Evolutionary conservation across 1,284 basidiomycete genomes (phyloP).

Genomic region (Boletus sp.): DNA sequence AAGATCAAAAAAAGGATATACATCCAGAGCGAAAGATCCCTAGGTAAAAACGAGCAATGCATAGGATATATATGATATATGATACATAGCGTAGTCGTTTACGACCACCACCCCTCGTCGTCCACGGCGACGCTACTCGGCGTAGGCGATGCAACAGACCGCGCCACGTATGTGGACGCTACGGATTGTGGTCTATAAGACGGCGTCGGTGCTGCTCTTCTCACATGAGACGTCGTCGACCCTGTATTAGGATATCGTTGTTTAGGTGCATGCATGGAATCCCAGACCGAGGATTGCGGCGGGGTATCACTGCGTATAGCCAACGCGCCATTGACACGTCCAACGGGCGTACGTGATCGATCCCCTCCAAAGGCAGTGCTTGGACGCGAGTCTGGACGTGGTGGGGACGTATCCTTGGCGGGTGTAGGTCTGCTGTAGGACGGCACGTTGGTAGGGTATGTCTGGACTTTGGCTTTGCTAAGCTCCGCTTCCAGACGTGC

Average conservation of each 20-base stretch:
- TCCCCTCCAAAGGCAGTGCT: constrained; percentile 58
- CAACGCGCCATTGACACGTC: constrained; percentile 33
- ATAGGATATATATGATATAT: constrained; percentile 21
- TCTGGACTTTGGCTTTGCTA: constrained; percentile 52
- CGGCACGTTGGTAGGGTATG: constrained; percentile 25
- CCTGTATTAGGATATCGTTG: constrained; percentile 26
- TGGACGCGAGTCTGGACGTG: constrained; percentile 70
- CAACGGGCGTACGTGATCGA: constrained; percentile 47
- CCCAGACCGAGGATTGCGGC: constrained; percentile 62
- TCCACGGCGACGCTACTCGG: constrained; percentile 71
- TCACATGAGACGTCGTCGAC: constrained; percentile 43
- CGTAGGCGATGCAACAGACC: constrained; percentile 64
- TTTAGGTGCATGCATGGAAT: constrained; percentile 74
- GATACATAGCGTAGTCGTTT: constrained; percentile 24
- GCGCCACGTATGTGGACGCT: constrained; percentile 46
- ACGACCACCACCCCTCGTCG: constrained; percentile 78
- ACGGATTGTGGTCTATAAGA: constrained; percentile 39
- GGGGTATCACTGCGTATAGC: constrained; percentile 49
- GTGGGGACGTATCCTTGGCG: constrained; percentile 41
- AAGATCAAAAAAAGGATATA: constrained; percentile 31
- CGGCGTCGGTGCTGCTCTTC: constrained; percentile 37
- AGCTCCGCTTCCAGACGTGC: constrained; percentile 62
- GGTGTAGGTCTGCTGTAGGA: constrained; percentile 41
- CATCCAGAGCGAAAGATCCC: constrained; percentile 24
- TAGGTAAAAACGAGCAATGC: neutral